Base-by-base conservation (phyloP, 495 filamentous ascomycete genomes). In the Pyrenula aspistea region DNA sequence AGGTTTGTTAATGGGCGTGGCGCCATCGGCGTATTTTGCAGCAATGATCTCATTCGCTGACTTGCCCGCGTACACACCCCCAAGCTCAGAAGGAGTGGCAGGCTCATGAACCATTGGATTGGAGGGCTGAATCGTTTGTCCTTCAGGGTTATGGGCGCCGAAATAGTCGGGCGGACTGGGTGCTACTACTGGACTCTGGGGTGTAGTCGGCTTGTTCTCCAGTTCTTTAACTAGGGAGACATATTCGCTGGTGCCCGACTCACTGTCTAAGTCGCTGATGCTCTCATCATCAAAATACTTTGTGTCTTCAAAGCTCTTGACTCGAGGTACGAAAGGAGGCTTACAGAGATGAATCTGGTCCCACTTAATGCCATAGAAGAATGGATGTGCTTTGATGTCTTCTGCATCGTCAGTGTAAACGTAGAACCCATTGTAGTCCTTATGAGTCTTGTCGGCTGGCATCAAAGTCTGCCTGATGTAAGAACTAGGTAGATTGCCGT, bases 281-380 rank as follows among this genome's bases (percentile, higher is more conserved):
- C 81, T 71, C 42, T 84, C 83, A 59, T 85, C 84, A 54, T 94
- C 87, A 59, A 95, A 95, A 65, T 95, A 96, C 56, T 87, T 84
- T 12, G 90, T 95, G 60, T 96, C 89, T 57, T 92, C 89, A 62
- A 78, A 75, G 22, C 76, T 72, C 25, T 73, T 76, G 25, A 95
- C 83, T 47, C 76, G 69, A 2, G 92, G 92, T 3, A 94, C 73
- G 59, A 88, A 86, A 2, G 91, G 92, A 11, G 92, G 89, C 31
- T 73, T 67, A 53, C 78, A 74, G 15, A 79, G 63, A 62, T 91
- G 88, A 24, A 89, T 69, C 0, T 75, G 72, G 22, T 84, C 81
- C 87, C 87, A 91, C 15, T 74, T 74, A 23, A 87, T 79, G 12
- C 77, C 77, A 56, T 73, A 71, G 66, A 90, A 90, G 73, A 87